Evolutionary conservation across 2,329 filamentous ascomycete genomes (phyloP).

Genomic region (Taxawa tesnikishii): DNA sequence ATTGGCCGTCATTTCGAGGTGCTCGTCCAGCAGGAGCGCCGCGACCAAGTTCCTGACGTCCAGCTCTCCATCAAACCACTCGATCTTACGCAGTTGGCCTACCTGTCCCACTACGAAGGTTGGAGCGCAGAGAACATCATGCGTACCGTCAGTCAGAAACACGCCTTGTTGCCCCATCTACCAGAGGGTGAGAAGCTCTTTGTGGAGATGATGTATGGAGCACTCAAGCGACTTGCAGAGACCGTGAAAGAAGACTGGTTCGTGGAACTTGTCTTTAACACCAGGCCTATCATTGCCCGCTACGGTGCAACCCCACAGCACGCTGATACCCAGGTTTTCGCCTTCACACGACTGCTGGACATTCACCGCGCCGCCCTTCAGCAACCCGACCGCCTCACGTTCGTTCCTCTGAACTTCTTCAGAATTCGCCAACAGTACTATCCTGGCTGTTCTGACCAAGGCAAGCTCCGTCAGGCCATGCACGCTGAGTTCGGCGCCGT

Average conservation of each 20-base stretch:
- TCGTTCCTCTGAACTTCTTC: slow-evolving; percentile 24
- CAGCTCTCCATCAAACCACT: slow-evolving; percentile 20
- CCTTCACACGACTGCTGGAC: slow-evolving; percentile 32
- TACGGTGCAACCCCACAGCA: slow-evolving; percentile 13
- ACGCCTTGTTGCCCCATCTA: slow-evolving; percentile 7
- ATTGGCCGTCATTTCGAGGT: slow-evolving; percentile 27
- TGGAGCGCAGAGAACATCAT: slow-evolving; percentile 17
- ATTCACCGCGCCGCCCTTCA: slow-evolving; percentile 23
- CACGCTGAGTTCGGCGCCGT: slow-evolving; percentile 33
- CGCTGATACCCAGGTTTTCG: slow-evolving; percentile 26
- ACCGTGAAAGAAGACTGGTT: slow-evolving; percentile 28
- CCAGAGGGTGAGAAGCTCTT: slow-evolving; percentile 23
- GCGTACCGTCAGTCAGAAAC: slow-evolving; percentile 6
- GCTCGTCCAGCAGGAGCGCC: slow-evolving; percentile 26
- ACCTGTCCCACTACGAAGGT: slow-evolving; percentile 19
- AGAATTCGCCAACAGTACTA: slow-evolving; percentile 29
- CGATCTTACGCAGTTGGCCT: slow-evolving; percentile 18
- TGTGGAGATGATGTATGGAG: slow-evolving; percentile 18
- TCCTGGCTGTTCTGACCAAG: slow-evolving; percentile 32
- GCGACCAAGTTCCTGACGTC: slow-evolving; percentile 32
- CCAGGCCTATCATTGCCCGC: slow-evolving; percentile 23
- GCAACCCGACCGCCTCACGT: slow-evolving; percentile 8
- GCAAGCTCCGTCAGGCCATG: slow-evolving; percentile 29
- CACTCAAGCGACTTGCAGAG: slow-evolving; percentile 16
- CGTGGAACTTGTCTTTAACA: slow-evolving; percentile 28